Percentiles rank a stretch among this genome's conserved stretches.
Evolutionary conservation across 2,329 filamentous ascomycete genomes (phyloP).

Genomic region (Cladosporium cucumerinum): DNA sequence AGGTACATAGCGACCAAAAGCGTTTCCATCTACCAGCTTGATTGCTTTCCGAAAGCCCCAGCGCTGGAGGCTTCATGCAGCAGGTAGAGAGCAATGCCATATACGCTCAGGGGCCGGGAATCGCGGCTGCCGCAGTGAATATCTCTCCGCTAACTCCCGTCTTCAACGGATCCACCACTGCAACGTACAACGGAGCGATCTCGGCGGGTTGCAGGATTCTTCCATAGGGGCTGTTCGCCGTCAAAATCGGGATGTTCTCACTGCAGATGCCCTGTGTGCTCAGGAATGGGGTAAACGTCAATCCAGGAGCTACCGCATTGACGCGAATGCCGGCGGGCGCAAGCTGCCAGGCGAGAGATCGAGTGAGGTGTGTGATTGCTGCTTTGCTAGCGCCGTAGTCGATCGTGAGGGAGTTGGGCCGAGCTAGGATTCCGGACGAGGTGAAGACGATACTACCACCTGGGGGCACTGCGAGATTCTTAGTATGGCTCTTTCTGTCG

Average conservation of each 20-base stretch:
- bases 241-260: background rate
- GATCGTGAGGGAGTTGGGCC: background rate
- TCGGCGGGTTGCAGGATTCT: background rate
- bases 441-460: slow-evolving; percentile 2
- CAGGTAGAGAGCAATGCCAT: background rate
- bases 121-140: background rate
- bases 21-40: background rate
- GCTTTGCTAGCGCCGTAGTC: slow-evolving; percentile 8
- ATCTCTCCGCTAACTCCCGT: background rate
- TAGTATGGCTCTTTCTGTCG: background rate
- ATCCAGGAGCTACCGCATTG: background rate
- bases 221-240: background rate
- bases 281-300: background rate
- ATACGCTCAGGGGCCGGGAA: background rate
- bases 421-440: background rate
- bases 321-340: background rate
- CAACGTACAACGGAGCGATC: background rate
- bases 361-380: background rate
- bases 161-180: background rate
- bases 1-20: background rate
- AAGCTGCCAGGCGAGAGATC: background rate
- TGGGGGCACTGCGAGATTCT: background rate
- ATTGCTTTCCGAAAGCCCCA: background rate
- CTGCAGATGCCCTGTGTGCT: background rate
- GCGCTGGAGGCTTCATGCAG: background rate